Base-by-base conservation (phyloP, 2,329 filamentous ascomycete genomes). In the Exophiala sp. region DNA sequence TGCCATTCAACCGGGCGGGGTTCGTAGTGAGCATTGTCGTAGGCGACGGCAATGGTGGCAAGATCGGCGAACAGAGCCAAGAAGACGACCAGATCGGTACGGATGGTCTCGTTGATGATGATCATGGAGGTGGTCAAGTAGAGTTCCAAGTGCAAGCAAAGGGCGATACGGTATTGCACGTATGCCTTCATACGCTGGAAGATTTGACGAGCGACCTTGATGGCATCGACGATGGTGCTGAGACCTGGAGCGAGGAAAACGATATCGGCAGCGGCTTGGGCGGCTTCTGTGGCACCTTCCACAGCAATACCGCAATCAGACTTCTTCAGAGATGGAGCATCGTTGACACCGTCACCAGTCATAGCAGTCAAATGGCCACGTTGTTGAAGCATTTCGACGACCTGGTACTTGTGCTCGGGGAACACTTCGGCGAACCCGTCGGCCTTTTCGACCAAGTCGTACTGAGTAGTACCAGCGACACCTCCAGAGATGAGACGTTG, bases 141-240 rank as follows among this genome's bases (percentile, higher is more conserved):
- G 66, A 88, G 81, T 69, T 86, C 83, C 62, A 86, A 74, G 67
- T 86, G 83, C 55, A 86, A 72, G 69, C 83, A 86, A 53, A 86
- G 78, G 43, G 83, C 83, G 64, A 86, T 86, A 75, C 83, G 82
- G 73, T 86, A 86, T 70, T 86, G 81, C 53, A 86, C 83, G 67
- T 86, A 86, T 22, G 82, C 79, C 76, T 86, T 86, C 83, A 86
- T 85, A 63, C 82, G 81, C 74, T 85, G 82, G 79, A 86, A 86
- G 63, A 86, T 86, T 71, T 86, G 80, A 61, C 83, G 81, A 56
- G 82, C 78, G 60, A 80, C 82, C 78, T 85, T 86, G 73, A 86
- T 86, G 57, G 82, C 82, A 61, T 82, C 74, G 62, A 86, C 81
- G 53, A 86, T 86, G 54, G 82, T 86, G 68, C 75, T 79, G 30